Evolutionary conservation across 352 stramenopile species (phyloP), one percentile per base, ranked within the genome.

Genomic region (Phytophthora crassamura): DNA sequence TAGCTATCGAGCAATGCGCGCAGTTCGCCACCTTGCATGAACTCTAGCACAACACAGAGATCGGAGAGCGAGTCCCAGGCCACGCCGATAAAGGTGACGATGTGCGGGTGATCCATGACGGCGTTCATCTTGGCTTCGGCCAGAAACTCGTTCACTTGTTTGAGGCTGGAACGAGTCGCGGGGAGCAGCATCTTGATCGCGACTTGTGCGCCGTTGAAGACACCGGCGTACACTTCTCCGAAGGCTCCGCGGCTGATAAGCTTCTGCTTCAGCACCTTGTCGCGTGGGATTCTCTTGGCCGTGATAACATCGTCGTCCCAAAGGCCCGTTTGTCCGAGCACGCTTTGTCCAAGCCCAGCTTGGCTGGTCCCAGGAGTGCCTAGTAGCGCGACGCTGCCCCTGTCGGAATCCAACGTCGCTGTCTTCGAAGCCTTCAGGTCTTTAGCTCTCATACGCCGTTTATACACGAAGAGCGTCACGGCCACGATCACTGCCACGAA

Each of bases 71-170:
- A 67, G 28, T 77, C 76, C 77, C 80, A 89, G 6, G 81, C 78
- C 5, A 88, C 78, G 9, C 78, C 81, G 5, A 88, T 54, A 34
- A 90, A 88, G 1, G 35, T 38, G 8, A 90, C 78, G 14, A 90
- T 81, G 34, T 77, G 68, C 7, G 70, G 54, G 35, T 90, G 81
- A 4, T 86, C 72, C 38, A 90, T 57, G 9, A 45, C 62, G 0
- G 77, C 67, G 47, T 84, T 82, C 43, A 84, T 62, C 46, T 82
- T 80, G 12, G 86, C 71, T 50, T 90, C 81, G 2, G 55, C 52
- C 9, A 81, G 48, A 28, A 88, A 84, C 2, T 71, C 62, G 25
- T 78, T 71, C 4, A 85, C 78, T 10, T 85, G 63, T 25, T 73
- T 65, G 7, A 70, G 33, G 20, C 55, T 66, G 7, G 43, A 38